Conservation (phyloP, 2,329 filamentous ascomycete species). For the Cryphonectria parasitica region DNA sequence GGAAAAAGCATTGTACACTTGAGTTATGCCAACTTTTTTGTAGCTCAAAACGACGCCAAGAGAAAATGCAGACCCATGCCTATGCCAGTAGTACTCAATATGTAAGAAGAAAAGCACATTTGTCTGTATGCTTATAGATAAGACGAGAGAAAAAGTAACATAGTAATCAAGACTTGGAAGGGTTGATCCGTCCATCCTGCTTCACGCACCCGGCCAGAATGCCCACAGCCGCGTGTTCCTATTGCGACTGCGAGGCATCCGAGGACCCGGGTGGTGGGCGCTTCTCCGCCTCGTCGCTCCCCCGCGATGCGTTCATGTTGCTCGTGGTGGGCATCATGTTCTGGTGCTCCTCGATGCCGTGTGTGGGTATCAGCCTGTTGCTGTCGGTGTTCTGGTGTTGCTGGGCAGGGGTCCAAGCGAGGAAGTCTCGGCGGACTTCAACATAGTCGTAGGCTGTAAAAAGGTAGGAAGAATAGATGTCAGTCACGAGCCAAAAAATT, state of each 20-base stretch:
- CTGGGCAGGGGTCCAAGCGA: constrained; percentile 82
- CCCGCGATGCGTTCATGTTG: constrained; percentile 20
- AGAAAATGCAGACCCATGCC: neutral
- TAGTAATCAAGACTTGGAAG: neutral
- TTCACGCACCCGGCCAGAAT: neutral
- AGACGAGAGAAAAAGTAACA: neutral
- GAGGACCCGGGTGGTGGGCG: constrained; percentile 21
- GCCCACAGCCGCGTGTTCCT: neutral
- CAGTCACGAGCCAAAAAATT: neutral
- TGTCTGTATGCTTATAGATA: neutral
- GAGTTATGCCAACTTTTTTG: neutral
- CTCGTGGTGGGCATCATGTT: constrained; percentile 48
- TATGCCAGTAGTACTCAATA: neutral
- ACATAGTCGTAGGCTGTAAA: constrained; percentile 75
- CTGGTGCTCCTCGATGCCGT: constrained; percentile 73
- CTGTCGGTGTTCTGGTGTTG: constrained; percentile 64
- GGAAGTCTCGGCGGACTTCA: constrained; percentile 82
- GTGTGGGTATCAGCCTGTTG: constrained; percentile 65
- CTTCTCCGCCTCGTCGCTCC: constrained; percentile 28
- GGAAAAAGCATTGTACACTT: neutral
- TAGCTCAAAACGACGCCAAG: neutral
- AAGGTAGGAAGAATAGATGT: neutral
- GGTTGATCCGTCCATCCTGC: neutral
- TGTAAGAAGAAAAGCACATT: neutral
- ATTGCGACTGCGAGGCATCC: constrained; percentile 19